These are phyloP conservation scores for Penicillium verhagenii DNA, from an alignment of 495 filamentous ascomycete species.

Conservation along the genomic window DNA sequence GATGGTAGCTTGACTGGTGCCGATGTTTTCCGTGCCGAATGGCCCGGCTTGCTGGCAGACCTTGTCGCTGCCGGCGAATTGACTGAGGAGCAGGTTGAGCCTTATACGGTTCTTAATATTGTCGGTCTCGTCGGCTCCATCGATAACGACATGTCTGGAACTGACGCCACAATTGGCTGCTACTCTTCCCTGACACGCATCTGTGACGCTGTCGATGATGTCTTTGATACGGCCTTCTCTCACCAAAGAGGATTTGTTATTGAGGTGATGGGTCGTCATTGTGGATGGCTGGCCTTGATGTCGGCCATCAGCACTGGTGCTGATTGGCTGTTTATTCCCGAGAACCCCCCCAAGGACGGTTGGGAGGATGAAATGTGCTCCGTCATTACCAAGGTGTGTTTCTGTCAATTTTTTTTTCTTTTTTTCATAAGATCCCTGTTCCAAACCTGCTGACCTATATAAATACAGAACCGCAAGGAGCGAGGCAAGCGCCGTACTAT, in stretches of 20 bases:
- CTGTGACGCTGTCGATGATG: slow-evolving; percentile 91
- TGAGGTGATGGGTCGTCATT: slow-evolving; percentile 99
- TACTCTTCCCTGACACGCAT: slow-evolving; percentile 91
- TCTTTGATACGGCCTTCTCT: slow-evolving; percentile 95
- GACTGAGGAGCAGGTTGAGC: slow-evolving; percentile 62
- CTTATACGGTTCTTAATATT: slow-evolving; percentile 85
- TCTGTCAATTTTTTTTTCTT: not conserved
- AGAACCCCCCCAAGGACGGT: slow-evolving; percentile 82
- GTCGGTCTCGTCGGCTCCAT: slow-evolving; percentile 96
- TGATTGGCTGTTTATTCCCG: slow-evolving; percentile 95
- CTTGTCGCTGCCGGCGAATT: slow-evolving; percentile 70
- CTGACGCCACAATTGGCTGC: slow-evolving; percentile 96
- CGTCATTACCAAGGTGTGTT: slow-evolving; percentile 70
- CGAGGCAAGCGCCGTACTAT: slow-evolving; percentile 96
- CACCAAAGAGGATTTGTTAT: slow-evolving; percentile 97
- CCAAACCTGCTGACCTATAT: not conserved
- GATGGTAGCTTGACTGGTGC: slow-evolving; percentile 97
- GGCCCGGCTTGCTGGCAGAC: slow-evolving; percentile 82
- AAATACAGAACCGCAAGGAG: slow-evolving; percentile 68
- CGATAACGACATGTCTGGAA: slow-evolving; percentile 96
- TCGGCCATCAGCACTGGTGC: slow-evolving; percentile 92
- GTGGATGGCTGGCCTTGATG: slow-evolving; percentile 97
- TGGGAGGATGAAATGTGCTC: slow-evolving; percentile 90
- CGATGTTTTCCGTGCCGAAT: slow-evolving; percentile 88
- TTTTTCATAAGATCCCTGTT: not conserved